Percentiles rank a stretch among this genome's conserved stretches.
phyloP scores from a whole-genome alignment of 2,329 filamentous ascomycete species.

The Rhinocladiella similis region DNA sequence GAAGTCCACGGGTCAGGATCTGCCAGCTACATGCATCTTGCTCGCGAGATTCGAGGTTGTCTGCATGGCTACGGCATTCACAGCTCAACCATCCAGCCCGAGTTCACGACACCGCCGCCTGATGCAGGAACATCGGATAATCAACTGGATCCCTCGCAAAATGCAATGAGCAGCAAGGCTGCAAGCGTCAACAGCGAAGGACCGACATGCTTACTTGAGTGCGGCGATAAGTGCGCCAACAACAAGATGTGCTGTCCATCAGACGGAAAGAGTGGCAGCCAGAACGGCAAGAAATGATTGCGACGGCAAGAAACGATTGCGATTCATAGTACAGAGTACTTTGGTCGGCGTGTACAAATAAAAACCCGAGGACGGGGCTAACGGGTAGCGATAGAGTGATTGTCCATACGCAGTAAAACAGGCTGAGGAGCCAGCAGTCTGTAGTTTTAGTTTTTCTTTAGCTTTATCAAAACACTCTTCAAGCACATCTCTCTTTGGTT shows the following conservation, averaged over 20 bases:
- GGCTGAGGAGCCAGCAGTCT: no score
- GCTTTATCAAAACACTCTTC: not conserved
- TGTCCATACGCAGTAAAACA: no score
- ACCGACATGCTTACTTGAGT: slow-evolving; percentile 48
- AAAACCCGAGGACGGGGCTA: no score
- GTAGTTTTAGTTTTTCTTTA: not conserved
- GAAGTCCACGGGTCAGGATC: slow-evolving; percentile 79
- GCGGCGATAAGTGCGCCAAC: slow-evolving; percentile 45
- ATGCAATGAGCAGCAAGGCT: slow-evolving; percentile 35
- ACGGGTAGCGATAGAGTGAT: not conserved
- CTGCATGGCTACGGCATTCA: slow-evolving; percentile 96
- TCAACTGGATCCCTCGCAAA: slow-evolving; percentile 6
- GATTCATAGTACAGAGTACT: not conserved
- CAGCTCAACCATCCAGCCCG: slow-evolving; percentile 94
- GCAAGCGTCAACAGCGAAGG: slow-evolving; percentile 40
- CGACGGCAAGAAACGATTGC: slow-evolving; percentile 17
- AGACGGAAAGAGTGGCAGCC: slow-evolving; percentile 18
- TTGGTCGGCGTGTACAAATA: not conserved
- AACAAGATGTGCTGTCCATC: slow-evolving; percentile 29
- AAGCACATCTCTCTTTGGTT: not conserved
- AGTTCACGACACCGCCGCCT: slow-evolving; percentile 52
- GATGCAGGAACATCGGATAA: slow-evolving; percentile 16
- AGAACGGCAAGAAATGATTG: slow-evolving; percentile 19
- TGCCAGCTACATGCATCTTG: slow-evolving; percentile 85
- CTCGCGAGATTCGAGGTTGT: slow-evolving; percentile 78